Evolutionary conservation across 345 rosid genomes (phyloP), one percentile per base, ranked within the genome.

Genomic region (Microthlaspi erraticum): DNA sequence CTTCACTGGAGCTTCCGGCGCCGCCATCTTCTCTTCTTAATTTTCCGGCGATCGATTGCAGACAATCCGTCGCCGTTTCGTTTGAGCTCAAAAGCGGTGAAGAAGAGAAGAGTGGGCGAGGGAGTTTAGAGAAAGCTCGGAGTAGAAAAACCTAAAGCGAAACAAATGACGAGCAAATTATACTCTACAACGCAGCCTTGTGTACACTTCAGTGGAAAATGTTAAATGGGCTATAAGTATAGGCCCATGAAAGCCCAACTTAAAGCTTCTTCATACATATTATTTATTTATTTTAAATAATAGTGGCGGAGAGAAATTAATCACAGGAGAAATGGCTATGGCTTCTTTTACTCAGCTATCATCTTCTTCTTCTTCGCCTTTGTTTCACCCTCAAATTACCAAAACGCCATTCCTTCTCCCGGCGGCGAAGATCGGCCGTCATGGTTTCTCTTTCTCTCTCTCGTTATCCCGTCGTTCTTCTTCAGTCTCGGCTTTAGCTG

Each of bases 1-100:
- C 78, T 87, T 77, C 42, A 91, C 81, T 44, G 97, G 91, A 78
- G 93, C 95, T 76, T 94, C 99, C 6, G 99, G 90, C 23, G 93
- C 88, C 68, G 93, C 87, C 99, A 94, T 94, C 53, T 64, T 37
- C 60, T 52, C 61, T 73, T 70, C 69, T 62, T 1, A 60, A 48
- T 11, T 57, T 57, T 6, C 69, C 73, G 78, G 58, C 69, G 51
- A 59, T 44, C 31, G 55, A 42, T 56, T 77, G 54, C 45, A 74
- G 65, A 55, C 70, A 73, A 74, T 75, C 50, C 66, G 58, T 50
- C 61, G 82, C 82, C 83, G 86, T 74, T 78, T 60, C 66, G 38
- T 16, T 34, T 38, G 14, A 34, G 52, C 63, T 61, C 16, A 69
- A 42, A 26, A 42, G 20, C 49, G 46, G 44, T 37, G 59, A 12